These are phyloP conservation scores for Monosporascus sp. DNA, from an alignment of 2,329 filamentous ascomycete species.

Conservation along the genomic window DNA sequence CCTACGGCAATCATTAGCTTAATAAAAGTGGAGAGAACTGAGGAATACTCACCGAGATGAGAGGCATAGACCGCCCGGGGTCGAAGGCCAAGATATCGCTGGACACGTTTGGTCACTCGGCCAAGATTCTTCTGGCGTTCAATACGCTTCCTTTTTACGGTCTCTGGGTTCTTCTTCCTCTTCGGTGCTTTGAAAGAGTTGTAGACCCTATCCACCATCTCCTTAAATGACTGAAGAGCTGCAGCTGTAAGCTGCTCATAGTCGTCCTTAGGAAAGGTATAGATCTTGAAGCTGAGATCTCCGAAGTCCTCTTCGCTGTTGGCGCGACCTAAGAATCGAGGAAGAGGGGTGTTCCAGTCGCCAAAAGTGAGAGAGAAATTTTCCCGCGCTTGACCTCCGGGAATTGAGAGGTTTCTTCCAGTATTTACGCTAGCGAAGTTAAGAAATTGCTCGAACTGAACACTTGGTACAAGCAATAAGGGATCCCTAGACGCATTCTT, in stretches of 20 bases:
- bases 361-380: slow-evolving; percentile 60
- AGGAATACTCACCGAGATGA: slow-evolving; percentile 6
- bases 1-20: slow-evolving; percentile 3
- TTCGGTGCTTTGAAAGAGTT: slow-evolving; percentile 40
- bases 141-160: slow-evolving; percentile 39
- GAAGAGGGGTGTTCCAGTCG: slow-evolving; percentile 53
- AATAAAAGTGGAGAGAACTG: neutral
- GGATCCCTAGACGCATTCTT: slow-evolving; percentile 32
- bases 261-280: slow-evolving; percentile 34
- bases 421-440: slow-evolving; percentile 57
- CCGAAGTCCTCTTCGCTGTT: slow-evolving; percentile 32
- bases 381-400: slow-evolving; percentile 40
- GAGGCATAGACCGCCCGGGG: neutral
- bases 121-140: slow-evolving; percentile 46
- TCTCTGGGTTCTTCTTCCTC: slow-evolving; percentile 38
- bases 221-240: slow-evolving; percentile 42
- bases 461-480: slow-evolving; percentile 61
- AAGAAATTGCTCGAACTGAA: slow-evolving; percentile 61
- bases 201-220: slow-evolving; percentile 47
- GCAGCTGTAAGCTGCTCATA: slow-evolving; percentile 27
- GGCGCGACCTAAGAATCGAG: slow-evolving; percentile 61
- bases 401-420: slow-evolving; percentile 50
- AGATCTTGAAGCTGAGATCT: slow-evolving; percentile 23
- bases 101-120: slow-evolving; percentile 55
- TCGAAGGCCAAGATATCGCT: slow-evolving; percentile 66